phyloP scores from a whole-genome alignment of 148 eudicot species.

The Cornus suecica region DNA sequence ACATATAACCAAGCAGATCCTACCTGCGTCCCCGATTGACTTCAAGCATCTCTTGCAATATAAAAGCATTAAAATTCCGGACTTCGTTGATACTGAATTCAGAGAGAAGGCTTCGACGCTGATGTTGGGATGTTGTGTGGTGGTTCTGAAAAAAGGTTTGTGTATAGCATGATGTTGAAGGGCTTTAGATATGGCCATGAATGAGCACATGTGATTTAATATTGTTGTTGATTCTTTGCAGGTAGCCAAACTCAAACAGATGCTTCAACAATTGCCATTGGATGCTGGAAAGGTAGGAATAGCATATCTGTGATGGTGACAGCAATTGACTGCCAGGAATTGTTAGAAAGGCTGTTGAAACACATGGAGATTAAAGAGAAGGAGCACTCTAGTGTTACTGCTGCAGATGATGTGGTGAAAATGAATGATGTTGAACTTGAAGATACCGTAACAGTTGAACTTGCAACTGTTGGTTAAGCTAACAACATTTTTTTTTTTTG shows the following conservation, averaged over 20 bases:
- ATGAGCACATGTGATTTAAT: not conserved
- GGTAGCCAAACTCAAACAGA: constrained; percentile 35
- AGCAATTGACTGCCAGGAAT: constrained; percentile 78
- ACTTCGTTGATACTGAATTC: constrained; percentile 74
- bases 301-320: constrained; percentile 84
- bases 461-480: constrained; percentile 9
- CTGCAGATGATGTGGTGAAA: constrained; percentile 14
- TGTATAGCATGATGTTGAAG: not conserved
- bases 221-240: constrained; percentile 19
- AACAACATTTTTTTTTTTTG: too few relatives aligned
- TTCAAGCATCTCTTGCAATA: constrained; percentile 86
- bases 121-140: constrained; percentile 76
- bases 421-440: constrained; percentile 23
- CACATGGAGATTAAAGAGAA: constrained; percentile 25
- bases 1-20: constrained; percentile 80
- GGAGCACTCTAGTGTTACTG: constrained; percentile 7
- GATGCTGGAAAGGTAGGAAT: constrained; percentile 91
- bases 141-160: constrained; percentile 75
- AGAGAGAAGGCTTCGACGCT: constrained; percentile 61
- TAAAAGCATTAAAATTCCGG: constrained; percentile 69
- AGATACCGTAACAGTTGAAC: constrained; percentile 18
- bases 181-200: not conserved
- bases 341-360: constrained; percentile 66
- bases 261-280: constrained; percentile 72
- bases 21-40: constrained; percentile 59